phyloP scores from a whole-genome alignment of 2,329 filamentous ascomycete species.

The Sporothrix mexicana region DNA sequence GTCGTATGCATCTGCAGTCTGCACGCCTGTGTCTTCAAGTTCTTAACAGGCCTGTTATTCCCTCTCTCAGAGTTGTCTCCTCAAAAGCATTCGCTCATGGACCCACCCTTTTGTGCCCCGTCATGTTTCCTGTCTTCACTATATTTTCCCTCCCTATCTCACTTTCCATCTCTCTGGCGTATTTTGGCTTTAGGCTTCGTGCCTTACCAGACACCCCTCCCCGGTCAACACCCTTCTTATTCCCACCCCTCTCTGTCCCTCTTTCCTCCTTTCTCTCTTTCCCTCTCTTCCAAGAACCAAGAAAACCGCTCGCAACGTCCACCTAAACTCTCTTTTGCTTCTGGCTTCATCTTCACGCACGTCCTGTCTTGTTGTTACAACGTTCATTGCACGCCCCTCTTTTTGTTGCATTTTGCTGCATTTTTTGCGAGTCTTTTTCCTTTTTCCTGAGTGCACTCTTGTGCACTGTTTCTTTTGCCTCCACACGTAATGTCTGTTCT shows the following conservation, averaged over 20 bases:
- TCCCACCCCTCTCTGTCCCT: not conserved
- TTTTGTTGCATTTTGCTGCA: not conserved
- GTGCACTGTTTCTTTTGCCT: not conserved
- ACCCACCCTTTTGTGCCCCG: constrained; percentile 10
- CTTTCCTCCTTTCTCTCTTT: not conserved
- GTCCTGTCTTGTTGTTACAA: not conserved
- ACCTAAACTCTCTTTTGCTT: not conserved
- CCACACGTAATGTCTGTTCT: constrained; percentile 5
- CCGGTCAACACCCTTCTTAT: not conserved
- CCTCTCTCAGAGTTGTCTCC: no score
- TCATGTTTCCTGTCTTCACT: not conserved
- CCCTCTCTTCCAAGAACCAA: not conserved
- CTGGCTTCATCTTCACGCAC: not conserved
- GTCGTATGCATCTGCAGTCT: no score
- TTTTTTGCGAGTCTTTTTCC: not conserved
- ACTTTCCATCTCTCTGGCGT: not conserved
- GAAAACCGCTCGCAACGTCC: not conserved
- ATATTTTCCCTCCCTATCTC: not conserved
- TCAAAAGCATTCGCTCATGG: no score
- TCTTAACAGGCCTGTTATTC: no score
- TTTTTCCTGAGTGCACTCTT: no score
- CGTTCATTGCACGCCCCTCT: not conserved
- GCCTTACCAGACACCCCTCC: constrained; percentile 5
- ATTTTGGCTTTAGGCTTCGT: not conserved
- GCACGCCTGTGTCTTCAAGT: no score